Base-by-base conservation (phyloP, 768 basidiomycete species). In the Phanerochaete carnosa region DNA sequence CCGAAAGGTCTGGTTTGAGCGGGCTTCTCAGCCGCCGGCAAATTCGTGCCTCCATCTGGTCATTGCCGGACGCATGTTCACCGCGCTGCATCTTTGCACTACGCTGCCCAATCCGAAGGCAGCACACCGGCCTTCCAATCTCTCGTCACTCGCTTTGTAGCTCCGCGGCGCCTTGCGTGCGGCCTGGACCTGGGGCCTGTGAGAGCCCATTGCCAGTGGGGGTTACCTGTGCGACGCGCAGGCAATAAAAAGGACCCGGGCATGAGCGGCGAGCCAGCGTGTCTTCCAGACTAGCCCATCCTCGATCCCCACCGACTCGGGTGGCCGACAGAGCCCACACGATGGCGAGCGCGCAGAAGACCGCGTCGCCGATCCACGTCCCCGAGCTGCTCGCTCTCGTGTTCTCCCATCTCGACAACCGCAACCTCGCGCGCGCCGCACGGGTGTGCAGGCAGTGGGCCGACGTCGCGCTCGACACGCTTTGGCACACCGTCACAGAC, bases 401-500 rank as follows among this genome's bases (percentile, higher is more conserved):
- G 37, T 66, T 69, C 39, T 62, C 68, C 13, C 64, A 62, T 62
- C 62, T 71, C 54, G 68, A 69, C 55, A 58, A 62, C 32, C 54
- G 60, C 25, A 61, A 64, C 25, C 64, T 71, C 55, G 62, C 65
- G 22, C 51, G 64, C 19, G 56, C 62, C 53, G 85, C 83, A 1
- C 73, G 75, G 35, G 84, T 87, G 23, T 87, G 80, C 75, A 83
- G 77, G 62, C 68, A 64, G 33, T 89, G 87, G 87, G 80, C 81
- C 1, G 77, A 83, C 15, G 72, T 83, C 25, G 83, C 85, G 3
- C 72, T 88, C 61, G 81, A 86, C 66, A 64, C 73, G n/a, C 69
- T 87, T 0, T 89, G 87, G 87, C 76, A 70, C 51, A 79, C 83
- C 7, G 78, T 87, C 19, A 69, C 75, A 52, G 77, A 83, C 64